Conservation (phyloP, 2,329 filamentous ascomycete genomes). For the Chrysosporium keratinophilum region DNA sequence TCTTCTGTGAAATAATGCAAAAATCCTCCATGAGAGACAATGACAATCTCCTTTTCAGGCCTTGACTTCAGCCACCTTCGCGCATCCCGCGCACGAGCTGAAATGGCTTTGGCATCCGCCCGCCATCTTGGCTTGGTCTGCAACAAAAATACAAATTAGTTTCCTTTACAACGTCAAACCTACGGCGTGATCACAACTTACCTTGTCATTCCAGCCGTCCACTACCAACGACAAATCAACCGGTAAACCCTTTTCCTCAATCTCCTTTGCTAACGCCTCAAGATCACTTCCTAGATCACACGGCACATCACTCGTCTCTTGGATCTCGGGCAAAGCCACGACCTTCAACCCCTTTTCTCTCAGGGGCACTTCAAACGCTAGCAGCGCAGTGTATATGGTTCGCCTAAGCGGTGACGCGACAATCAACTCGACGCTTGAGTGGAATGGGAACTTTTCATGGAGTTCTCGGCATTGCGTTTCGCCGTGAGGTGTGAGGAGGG, state of each 20-base stretch:
- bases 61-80: constrained; percentile 47
- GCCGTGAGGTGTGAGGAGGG: constrained; percentile 65
- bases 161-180: not conserved
- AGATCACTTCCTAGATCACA: constrained; percentile 63
- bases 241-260: constrained; percentile 41
- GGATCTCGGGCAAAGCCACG: constrained; percentile 60
- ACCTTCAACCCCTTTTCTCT: constrained; percentile 42
- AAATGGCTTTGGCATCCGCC: constrained; percentile 43
- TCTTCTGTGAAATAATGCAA: constrained; percentile 79
- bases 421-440: constrained; percentile 56
- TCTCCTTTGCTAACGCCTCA: constrained; percentile 49
- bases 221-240: constrained; percentile 56
- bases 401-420: constrained; percentile 70
- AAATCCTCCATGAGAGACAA: constrained; percentile 75
- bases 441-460: constrained; percentile 52
- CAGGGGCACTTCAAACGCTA: constrained; percentile 53
- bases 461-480: constrained; percentile 62
- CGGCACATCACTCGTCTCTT: constrained; percentile 64
- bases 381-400: constrained; percentile 66
- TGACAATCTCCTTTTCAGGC: constrained; percentile 56
- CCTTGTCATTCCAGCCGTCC: constrained; percentile 64
- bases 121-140: constrained; percentile 36
- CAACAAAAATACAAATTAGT: not conserved
- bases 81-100: constrained; percentile 50
- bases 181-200: not conserved